These are phyloP conservation scores for Echinosophora koreensis DNA, from an alignment of 306 rosid genomes.

Conservation along the genomic window DNA sequence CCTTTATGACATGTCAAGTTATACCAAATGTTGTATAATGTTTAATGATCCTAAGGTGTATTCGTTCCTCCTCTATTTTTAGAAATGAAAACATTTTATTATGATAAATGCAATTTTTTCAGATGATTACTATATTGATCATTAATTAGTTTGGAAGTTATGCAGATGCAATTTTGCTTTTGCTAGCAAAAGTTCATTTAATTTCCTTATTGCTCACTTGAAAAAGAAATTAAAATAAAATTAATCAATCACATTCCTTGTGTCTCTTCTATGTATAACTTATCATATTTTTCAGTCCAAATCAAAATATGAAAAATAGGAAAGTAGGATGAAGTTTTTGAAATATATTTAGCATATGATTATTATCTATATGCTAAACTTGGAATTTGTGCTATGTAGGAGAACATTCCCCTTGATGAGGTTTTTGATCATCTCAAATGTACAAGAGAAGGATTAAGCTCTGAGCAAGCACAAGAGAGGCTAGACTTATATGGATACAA, in stretches of 20 bases:
- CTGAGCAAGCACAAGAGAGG: constrained; percentile 64
- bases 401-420: constrained; percentile 69
- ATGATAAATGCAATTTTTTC: not conserved
- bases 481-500: constrained; percentile 71
- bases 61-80: constrained; percentile 1
- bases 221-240: not conserved
- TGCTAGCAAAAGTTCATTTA: not conserved
- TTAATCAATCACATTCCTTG: not conserved
- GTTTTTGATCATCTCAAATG: constrained; percentile 73
- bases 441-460: constrained; percentile 66
- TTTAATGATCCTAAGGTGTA: not conserved
- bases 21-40: not conserved
- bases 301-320: constrained; percentile 8
- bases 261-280: not conserved
- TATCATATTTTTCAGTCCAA: not conserved
- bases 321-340: not conserved
- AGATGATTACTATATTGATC: not conserved
- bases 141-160: not conserved
- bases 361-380: constrained; percentile 9
- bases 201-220: constrained; percentile 2
- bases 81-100: not conserved
- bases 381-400: constrained; percentile 60
- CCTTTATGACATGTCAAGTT: not conserved
- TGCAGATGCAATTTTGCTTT: constrained; percentile 13
- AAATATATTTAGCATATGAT: constrained; percentile 9